Evolutionary conservation across 352 stramenopile genomes (phyloP).

Genomic region (Phytophthora palmivora): DNA sequence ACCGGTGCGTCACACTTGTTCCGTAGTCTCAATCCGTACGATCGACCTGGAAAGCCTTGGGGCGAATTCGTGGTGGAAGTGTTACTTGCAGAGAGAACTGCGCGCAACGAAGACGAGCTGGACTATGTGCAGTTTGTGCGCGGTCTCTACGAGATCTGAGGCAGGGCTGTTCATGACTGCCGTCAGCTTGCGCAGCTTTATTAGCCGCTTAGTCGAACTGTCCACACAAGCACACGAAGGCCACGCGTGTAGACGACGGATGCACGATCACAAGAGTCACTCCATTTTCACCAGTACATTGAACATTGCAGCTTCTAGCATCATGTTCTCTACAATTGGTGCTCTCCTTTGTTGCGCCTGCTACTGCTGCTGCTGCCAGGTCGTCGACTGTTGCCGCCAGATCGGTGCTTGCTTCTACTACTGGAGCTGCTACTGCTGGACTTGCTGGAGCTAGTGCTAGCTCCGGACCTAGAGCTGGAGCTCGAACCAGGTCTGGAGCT

Average conservation of each 20-base stretch:
- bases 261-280: constrained; percentile 15
- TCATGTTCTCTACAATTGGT: constrained; percentile 33
- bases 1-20: not conserved
- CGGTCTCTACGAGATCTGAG: constrained; percentile 38
- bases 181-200: too few species aligned
- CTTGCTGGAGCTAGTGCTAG: constrained; percentile 37
- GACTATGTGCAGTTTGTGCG: constrained; percentile 41
- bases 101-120: constrained; percentile 38
- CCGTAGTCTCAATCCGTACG: constrained; percentile 21
- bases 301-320: constrained; percentile 13
- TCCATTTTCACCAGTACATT: constrained; percentile 27
- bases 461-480: constrained; percentile 25
- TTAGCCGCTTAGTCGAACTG: constrained; percentile 17
- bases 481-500: constrained; percentile 29
- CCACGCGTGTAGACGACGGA: constrained; percentile 8
- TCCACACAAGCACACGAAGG: constrained; percentile 21
- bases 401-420: constrained; percentile 36
- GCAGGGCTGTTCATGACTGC: not conserved
- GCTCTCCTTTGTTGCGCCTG: constrained; percentile 37
- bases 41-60: constrained; percentile 25
- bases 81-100: constrained; percentile 34
- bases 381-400: constrained; percentile 35
- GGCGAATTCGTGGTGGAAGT: constrained; percentile 39
- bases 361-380: constrained; percentile 34
- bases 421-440: constrained; percentile 36